Evolutionary conservation across 2,329 filamentous ascomycete genomes (phyloP).

Genomic region (Colletotrichum phormii): DNA sequence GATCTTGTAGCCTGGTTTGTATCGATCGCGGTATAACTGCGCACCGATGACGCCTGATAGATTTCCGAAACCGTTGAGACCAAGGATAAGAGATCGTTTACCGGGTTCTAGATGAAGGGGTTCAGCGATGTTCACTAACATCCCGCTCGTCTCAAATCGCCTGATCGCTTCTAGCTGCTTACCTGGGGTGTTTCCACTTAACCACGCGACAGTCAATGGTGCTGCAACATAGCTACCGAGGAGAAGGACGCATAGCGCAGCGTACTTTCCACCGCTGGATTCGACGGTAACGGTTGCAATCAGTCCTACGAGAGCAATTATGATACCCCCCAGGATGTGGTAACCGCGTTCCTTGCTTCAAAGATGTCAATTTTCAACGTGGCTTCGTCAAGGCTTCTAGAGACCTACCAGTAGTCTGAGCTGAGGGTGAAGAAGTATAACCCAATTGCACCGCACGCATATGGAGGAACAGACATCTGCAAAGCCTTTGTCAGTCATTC

Average conservation of each 20-base stretch:
- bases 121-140: neutral
- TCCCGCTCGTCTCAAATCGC: neutral
- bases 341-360: constrained; percentile 43
- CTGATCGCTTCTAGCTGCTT: neutral
- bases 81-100: constrained; percentile 47
- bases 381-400: too few relatives aligned
- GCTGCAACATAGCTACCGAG: constrained; percentile 46
- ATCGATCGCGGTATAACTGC: constrained; percentile 44
- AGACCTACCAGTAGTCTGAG: constrained; percentile 41
- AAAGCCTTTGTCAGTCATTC: neutral
- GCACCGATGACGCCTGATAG: constrained; percentile 47
- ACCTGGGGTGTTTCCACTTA: constrained; percentile 45
- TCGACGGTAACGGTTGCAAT: constrained; percentile 40
- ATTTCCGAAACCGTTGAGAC: constrained; percentile 50
- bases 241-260: constrained; percentile 46
- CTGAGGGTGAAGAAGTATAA: constrained; percentile 45
- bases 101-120: constrained; percentile 39
- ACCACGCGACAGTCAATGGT: constrained; percentile 48
- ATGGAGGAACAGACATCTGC: constrained; percentile 48
- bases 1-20: constrained; percentile 45
- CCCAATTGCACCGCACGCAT: constrained; percentile 44
- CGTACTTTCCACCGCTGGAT: constrained; percentile 40
- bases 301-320: constrained; percentile 43
- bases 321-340: constrained; percentile 45
- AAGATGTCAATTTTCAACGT: neutral